Evolutionary conservation across 306 rosid species (phyloP), one percentile per base, ranked within the genome.

Genomic region (Glycine latifolia): DNA sequence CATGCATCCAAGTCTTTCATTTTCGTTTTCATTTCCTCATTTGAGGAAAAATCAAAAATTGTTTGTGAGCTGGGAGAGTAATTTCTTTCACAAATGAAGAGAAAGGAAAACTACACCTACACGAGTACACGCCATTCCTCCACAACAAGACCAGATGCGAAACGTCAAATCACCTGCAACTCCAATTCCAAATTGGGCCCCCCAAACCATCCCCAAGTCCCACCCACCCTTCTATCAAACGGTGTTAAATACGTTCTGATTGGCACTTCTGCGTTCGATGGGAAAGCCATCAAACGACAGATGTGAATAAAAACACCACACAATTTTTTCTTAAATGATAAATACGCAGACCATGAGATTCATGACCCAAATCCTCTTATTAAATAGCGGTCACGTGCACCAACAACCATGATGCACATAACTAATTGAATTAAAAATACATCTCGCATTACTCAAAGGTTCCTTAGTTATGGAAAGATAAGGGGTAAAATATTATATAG

Each of bases 331-430:
- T 26, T 26, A 61, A 81, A 26, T 71, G 62, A 47, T 78, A 61
- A 76, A 63, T 67, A 78, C 68, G 72, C 82, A 78, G 66, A 79
- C 83, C 88, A 68, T 26, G 31, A 26, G 31, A 26, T 26, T 26
- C 31, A 26, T 84, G 91, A 89, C 91, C 87, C 91, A 87, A 90
- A 92, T 91, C 95, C 91, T 85, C 67, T 81, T 89, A 89, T 89
- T 88, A 86, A 89, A 82, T 84, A 81, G 81, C 83, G 82, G 81
- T 90, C 98, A 92, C 98, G 97, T 94, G 98, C 97, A 87, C 85
- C 71, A 88, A 59, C 83, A 79, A 85, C 87, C 86, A 44, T 61
- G 75, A 86, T 80, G 85, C 59, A 75, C 53, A 75, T 76, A 82
- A 82, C 81, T 20, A 20, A 20, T 20, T 84, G 71, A 79, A 79